Conservation (phyloP, 75 land plant species). For the Pinus taeda region DNA sequence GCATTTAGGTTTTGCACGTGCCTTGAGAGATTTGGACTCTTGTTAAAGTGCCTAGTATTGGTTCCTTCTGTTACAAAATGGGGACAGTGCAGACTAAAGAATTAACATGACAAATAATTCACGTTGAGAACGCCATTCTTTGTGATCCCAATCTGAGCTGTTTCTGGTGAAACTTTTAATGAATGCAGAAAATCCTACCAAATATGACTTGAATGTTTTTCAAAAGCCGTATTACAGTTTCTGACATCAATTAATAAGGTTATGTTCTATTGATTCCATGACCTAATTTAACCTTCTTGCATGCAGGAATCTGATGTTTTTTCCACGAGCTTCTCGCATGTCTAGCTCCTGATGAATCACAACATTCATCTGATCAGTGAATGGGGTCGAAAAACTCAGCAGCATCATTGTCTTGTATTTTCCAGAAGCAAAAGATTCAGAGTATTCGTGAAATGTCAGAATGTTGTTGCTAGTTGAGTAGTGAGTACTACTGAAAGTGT, state of each 20-base stretch:
- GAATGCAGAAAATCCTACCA: neutral
- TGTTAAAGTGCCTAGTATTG: neutral
- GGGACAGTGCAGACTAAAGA: neutral
- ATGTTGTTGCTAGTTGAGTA: neutral
- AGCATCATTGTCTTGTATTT: neutral
- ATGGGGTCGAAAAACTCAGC: neutral
- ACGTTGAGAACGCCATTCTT: neutral
- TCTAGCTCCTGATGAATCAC: neutral
- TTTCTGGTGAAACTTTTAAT: neutral
- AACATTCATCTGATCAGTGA: neutral
- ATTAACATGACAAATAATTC: neutral
- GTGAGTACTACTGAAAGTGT: neutral
- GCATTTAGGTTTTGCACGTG: neutral
- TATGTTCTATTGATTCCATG: neutral
- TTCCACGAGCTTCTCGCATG: neutral
- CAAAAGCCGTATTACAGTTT: neutral
- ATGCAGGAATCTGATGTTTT: constrained; percentile 4
- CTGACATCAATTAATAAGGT: neutral
- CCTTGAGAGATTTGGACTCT: no score
- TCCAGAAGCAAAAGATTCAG: neutral
- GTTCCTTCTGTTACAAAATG: neutral
- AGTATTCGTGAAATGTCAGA: neutral
- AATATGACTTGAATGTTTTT: neutral
- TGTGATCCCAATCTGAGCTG: neutral
- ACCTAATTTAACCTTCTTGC: neutral